phyloP scores from a whole-genome alignment of 116 monocot genomes.

The Zostera marina region DNA sequence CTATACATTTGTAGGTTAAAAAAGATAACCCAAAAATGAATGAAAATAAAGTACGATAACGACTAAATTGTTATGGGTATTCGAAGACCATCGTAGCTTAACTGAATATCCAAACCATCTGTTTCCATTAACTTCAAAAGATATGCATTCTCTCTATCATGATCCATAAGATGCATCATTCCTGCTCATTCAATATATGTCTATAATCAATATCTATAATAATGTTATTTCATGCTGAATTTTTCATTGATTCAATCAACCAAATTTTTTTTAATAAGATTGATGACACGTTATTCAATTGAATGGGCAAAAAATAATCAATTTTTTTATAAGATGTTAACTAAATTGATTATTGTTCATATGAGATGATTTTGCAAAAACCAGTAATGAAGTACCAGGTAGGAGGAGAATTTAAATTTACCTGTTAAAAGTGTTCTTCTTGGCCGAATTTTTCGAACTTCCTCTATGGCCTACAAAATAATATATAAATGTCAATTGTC shows the following conservation, averaged over 20 bases:
- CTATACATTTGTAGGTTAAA: neutral
- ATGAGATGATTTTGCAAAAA: no score
- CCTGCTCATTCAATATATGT: conserved; percentile 11
- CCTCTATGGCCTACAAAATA: conserved; percentile 55
- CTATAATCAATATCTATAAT: no score
- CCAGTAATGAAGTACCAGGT: neutral
- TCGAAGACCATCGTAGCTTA: conserved; percentile 75
- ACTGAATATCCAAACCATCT: conserved; percentile 66
- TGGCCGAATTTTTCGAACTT: conserved; percentile 84
- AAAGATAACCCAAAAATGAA: neutral
- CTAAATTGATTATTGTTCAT: no score
- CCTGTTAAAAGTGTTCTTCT: conserved; percentile 85
- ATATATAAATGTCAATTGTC: neutral
- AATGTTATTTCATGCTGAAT: no score
- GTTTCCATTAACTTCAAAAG: conserved; percentile 52
- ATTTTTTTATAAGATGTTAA: no score
- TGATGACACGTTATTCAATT: neutral
- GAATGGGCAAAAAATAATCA: no score
- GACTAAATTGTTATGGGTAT: conserved; percentile 43
- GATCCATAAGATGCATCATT: conserved; percentile 90
- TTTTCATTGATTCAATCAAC: no score
- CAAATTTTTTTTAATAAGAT: neutral
- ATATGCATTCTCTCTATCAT: conserved; percentile 48
- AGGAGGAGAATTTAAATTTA: conserved; percentile 6
- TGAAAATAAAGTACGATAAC: neutral